Conservation (phyloP, 352 stramenopile genomes). For the Phytophthora fragariae region DNA sequence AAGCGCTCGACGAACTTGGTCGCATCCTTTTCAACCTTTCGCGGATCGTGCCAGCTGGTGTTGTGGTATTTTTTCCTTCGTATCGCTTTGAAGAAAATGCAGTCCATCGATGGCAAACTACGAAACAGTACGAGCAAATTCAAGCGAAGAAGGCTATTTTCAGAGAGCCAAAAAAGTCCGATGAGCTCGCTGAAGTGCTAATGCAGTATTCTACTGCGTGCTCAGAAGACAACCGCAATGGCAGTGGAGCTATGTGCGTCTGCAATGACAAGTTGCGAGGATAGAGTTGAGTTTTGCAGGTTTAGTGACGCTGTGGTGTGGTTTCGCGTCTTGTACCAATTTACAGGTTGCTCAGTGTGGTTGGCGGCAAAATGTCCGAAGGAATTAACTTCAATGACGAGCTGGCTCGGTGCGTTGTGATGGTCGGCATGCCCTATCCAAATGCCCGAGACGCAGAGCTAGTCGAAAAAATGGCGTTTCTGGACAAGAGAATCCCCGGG, state of each 20-base stretch:
- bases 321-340: background rate
- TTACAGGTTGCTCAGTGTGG: conserved; percentile 93
- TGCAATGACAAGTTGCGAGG: background rate
- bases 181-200: conserved; percentile 93
- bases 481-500: conserved; percentile 74
- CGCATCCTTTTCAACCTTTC: conserved; percentile 93
- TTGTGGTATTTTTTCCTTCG: conserved; percentile 98
- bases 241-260: conserved; percentile 61
- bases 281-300: background rate
- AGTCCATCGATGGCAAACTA: conserved; percentile 89
- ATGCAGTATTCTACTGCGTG: conserved; percentile 84
- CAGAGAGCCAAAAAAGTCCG: conserved; percentile 93
- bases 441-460: conserved; percentile 97
- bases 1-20: conserved; percentile 95
- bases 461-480: conserved; percentile 97
- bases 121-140: conserved; percentile 84
- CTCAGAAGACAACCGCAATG: conserved; percentile 31
- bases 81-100: conserved; percentile 96
- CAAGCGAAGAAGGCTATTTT: conserved; percentile 93
- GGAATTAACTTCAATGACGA: conserved; percentile 99
- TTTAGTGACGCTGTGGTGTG: background rate
- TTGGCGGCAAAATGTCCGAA: conserved; percentile 99
- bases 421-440: conserved; percentile 98
- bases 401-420: conserved; percentile 96
- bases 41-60: conserved; percentile 91